Evolutionary conservation across 371 early-diverging fungal genomes (phyloP).

Genomic region (Circinella minor): DNA sequence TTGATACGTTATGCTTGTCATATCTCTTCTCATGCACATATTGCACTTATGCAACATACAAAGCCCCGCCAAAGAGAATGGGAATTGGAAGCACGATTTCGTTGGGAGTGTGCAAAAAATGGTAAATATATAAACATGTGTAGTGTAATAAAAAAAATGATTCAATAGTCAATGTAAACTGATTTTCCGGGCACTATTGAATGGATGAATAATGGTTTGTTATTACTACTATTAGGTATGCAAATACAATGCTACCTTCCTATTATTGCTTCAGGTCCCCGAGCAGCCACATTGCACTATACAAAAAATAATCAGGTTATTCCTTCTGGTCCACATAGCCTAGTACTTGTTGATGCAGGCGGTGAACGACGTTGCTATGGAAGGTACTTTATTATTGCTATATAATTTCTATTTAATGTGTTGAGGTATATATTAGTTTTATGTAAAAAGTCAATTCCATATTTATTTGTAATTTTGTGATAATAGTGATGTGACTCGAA

Average conservation of each 20-base stretch:
- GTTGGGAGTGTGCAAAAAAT: conserved; percentile 54
- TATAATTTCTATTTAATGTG: too few relatives aligned
- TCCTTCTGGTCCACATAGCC: conserved; percentile 28
- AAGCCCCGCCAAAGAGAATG: conserved; percentile 56
- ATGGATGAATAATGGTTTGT: background rate
- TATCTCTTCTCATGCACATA: conserved; percentile 52
- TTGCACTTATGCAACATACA: conserved; percentile 31
- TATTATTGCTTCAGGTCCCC: conserved; percentile 60
- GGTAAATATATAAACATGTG: conserved; percentile 28
- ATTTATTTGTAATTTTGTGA: background rate
- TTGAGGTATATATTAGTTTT: too few relatives aligned
- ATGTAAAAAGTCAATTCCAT: too few relatives aligned
- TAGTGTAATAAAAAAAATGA: background rate
- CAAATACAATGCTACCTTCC: conserved; percentile 53
- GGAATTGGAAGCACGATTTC: conserved; percentile 61
- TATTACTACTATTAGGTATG: background rate
- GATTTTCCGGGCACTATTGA: too few relatives aligned
- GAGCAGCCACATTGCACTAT: conserved; percentile 62
- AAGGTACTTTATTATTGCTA: conserved; percentile 16
- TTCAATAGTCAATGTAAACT: background rate
- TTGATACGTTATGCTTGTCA: conserved; percentile 41
- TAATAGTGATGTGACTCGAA: conserved; percentile 81
- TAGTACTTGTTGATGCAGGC: conserved; percentile 89
- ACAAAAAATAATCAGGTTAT: conserved; percentile 49
- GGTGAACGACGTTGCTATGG: conserved; percentile 82